Evolutionary conservation across 768 basidiomycete species (phyloP).

Genomic region (Kwoniella sp.): DNA sequence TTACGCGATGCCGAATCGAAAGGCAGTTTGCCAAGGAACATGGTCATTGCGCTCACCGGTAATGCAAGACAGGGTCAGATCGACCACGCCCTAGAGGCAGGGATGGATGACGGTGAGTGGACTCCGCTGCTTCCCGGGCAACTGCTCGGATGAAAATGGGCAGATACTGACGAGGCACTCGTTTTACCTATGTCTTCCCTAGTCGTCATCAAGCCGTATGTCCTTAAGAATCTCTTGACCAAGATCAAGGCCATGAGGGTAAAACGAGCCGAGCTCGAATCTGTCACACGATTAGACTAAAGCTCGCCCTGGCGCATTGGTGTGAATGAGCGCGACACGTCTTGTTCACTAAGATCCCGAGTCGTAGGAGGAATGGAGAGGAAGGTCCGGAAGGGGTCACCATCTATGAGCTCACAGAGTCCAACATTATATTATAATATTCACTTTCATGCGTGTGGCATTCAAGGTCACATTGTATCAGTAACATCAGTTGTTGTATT

Average conservation of each 20-base stretch:
- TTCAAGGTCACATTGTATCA: too few relatives aligned
- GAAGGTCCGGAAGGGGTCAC: too few relatives aligned
- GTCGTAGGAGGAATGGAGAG: too few relatives aligned
- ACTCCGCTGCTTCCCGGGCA: not conserved
- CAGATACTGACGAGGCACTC: too few relatives aligned
- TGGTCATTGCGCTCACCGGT: slow-evolving; percentile 48
- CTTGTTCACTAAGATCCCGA: too few relatives aligned
- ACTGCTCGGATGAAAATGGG: not conserved
- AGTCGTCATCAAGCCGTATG: slow-evolving; percentile 39
- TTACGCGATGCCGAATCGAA: slow-evolving; percentile 40
- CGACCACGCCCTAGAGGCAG: slow-evolving; percentile 36
- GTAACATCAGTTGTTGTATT: too few relatives aligned
- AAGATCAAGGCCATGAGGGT: slow-evolving; percentile 25
- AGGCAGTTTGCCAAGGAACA: slow-evolving; percentile 35
- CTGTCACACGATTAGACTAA: not conserved
- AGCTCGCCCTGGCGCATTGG: not conserved
- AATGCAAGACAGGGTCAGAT: slow-evolving; percentile 47
- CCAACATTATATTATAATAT: too few relatives aligned
- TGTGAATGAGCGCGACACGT: too few relatives aligned
- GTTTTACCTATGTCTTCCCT: not conserved
- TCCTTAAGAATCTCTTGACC: slow-evolving; percentile 24
- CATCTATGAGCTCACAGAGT: too few relatives aligned
- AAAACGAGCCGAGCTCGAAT: slow-evolving; percentile 19
- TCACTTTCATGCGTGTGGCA: too few relatives aligned
- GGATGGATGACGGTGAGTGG: slow-evolving; percentile 44